A percentile compares a stretch with the other conserved stretches of the same genome.
Evolutionary conservation across 257 asterid species (phyloP).

Genomic region (Schizonepeta tenuifolia): DNA sequence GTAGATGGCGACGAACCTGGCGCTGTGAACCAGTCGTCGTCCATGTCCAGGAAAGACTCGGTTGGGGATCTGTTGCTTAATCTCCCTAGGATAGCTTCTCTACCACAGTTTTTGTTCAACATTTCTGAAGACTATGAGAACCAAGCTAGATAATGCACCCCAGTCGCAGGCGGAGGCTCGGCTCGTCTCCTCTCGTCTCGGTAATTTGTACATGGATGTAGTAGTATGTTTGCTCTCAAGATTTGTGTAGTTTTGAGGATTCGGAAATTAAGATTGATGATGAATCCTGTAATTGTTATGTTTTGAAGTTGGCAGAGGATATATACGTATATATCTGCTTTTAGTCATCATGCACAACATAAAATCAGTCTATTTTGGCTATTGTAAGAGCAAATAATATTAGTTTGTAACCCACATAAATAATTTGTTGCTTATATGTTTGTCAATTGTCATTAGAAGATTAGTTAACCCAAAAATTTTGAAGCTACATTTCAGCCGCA

Average conservation of each 20-base stretch:
- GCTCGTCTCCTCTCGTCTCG: neutral
- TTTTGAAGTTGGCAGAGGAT: neutral
- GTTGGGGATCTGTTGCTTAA: constrained; percentile 78
- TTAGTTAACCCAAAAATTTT: no score
- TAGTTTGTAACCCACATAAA: no score
- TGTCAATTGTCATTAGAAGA: no score
- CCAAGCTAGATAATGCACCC: constrained; percentile 52
- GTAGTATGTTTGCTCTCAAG: constrained; percentile 22
- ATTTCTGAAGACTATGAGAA: constrained; percentile 63
- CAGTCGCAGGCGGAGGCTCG: neutral
- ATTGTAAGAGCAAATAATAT: no score
- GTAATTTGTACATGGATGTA: constrained; percentile 29
- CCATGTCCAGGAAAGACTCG: constrained; percentile 84
- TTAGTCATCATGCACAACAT: neutral
- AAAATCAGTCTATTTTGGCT: no score
- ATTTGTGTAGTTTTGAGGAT: constrained; percentile 45
- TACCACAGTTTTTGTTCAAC: constrained; percentile 87
- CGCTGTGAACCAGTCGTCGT: constrained; percentile 40
- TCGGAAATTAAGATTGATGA: constrained; percentile 71
- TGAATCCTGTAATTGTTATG: constrained; percentile 50
- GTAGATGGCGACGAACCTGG: constrained; percentile 27
- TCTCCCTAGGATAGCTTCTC: constrained; percentile 93
- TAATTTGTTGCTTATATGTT: no score
- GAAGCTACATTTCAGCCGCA: no score
- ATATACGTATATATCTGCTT: no score